These are phyloP conservation scores for Trichophyton rubrum DNA, from an alignment of 2,329 filamentous ascomycete genomes.

Conservation along the genomic window DNA sequence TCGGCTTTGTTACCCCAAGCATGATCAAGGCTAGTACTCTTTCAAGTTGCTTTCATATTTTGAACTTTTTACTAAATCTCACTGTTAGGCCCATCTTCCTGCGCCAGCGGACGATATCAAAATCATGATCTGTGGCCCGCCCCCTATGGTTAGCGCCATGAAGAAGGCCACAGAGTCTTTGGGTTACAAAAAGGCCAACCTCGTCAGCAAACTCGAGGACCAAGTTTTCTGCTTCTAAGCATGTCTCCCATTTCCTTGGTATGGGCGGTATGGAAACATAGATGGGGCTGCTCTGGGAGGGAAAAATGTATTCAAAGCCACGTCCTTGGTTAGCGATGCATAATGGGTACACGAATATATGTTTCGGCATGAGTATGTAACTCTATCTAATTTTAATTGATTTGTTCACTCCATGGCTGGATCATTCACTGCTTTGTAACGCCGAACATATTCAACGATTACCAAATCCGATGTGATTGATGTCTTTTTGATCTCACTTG, in stretches of 20 bases:
- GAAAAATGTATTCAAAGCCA: background rate
- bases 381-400: background rate
- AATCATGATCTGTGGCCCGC: slow-evolving; percentile 86
- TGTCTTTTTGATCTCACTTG: too few species aligned
- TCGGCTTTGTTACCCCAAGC: slow-evolving; percentile 87
- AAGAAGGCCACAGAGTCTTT: slow-evolving; percentile 89
- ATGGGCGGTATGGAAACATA: background rate
- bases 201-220: slow-evolving; percentile 95
- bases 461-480: too few species aligned
- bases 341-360: background rate
- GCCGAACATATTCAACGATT: background rate
- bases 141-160: slow-evolving; percentile 90
- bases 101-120: slow-evolving; percentile 78
- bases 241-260: background rate
- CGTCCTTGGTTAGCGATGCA: background rate
- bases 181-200: slow-evolving; percentile 81
- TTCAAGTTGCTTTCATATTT: slow-evolving; percentile 6
- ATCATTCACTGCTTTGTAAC: background rate
- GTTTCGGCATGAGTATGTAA: background rate
- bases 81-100: slow-evolving; percentile 46
- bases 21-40: slow-evolving; percentile 66
- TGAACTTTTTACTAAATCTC: background rate
- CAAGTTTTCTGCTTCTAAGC: slow-evolving; percentile 94
- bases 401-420: background rate
- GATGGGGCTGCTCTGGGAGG: background rate